Conservation (phyloP, 2,329 filamentous ascomycete genomes). For the Colletotrichum sansevieriae region DNA sequence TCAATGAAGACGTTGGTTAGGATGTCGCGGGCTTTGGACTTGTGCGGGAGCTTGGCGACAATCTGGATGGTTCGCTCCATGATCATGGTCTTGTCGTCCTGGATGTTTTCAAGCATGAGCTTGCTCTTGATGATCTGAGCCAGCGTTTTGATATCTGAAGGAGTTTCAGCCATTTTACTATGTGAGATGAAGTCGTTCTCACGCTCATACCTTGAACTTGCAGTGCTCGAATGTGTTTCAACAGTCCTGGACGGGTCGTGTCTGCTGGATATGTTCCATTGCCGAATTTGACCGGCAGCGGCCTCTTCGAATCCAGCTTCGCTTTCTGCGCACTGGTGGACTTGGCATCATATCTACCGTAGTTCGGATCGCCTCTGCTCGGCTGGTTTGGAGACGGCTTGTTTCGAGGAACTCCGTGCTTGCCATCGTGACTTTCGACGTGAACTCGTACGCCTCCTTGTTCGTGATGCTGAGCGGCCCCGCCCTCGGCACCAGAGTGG, state of each 20-base stretch:
- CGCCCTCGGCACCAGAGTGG: slow-evolving; percentile 3
- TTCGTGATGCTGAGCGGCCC: background rate
- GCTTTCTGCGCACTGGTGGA: slow-evolving; percentile 48
- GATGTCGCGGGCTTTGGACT: slow-evolving; percentile 71
- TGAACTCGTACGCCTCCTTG: too few species aligned
- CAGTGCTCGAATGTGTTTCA: slow-evolving; percentile 70
- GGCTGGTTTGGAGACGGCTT: background rate
- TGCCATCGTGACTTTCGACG: background rate
- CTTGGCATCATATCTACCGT: slow-evolving; percentile 36
- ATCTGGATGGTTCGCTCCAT: slow-evolving; percentile 82
- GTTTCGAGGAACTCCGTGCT: background rate
- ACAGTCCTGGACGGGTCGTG: slow-evolving; percentile 63
- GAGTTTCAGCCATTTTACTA: background rate
- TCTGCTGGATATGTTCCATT: slow-evolving; percentile 69
- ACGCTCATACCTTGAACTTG: slow-evolving; percentile 56
- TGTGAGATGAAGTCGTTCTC: slow-evolving; percentile 35
- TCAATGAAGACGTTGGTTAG: slow-evolving; percentile 77
- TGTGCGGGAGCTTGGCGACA: slow-evolving; percentile 72
- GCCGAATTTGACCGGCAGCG: slow-evolving; percentile 72
- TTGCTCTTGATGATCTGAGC: slow-evolving; percentile 71
- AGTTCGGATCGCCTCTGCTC: slow-evolving; percentile 16
- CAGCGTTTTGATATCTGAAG: slow-evolving; percentile 72
- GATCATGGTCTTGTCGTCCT: slow-evolving; percentile 82
- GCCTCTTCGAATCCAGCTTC: slow-evolving; percentile 66
- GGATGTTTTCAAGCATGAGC: slow-evolving; percentile 70